Base-by-base conservation (phyloP, 345 rosid species). In the Pistacia integerrima region DNA sequence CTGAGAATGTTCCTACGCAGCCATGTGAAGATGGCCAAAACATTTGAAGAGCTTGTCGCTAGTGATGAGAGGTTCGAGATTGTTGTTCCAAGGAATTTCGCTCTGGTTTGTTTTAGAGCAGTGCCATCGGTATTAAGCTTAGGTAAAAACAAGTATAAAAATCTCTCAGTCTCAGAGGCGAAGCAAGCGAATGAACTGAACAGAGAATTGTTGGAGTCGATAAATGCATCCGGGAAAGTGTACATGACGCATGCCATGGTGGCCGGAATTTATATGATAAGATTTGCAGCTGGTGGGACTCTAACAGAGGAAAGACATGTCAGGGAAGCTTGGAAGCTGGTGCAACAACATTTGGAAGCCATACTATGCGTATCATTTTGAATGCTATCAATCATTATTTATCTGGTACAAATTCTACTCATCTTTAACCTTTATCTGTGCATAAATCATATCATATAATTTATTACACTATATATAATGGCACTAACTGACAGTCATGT, bases 61-160 rank as follows among this genome's bases (percentile, higher is more conserved):
- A 18, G 48, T 28, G 88, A 88, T 72, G 28, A 76, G 18, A 78
- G 84, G 72, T 78, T 84, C 22, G 79, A 90, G 73, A 48, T 84
- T 20, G 84, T 80, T 10, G 82, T 77, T 41, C 82, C 82, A 1
- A 79, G 78, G 44, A 76, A 72, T 17, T 90, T 90, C 57, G 80
- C 88, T 0, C 12, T 81, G 71, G 91, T 90, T 11, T 90, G 93
- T 68, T 90, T 90, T 59, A 36, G 41, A 36, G 41, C 41, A 36
- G 41, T 36, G 41, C 41, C 41, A 36, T 36, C 4, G 41, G 41
- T 36, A 76, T 84, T 30, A 77, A 90, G 74, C 22, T 28, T 20
- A 41, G 3, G 48, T 11, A 57, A 57, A 17, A 44, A 4, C 14
- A 8, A 67, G 16, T 8, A 36, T 36, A 36, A 5, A 36, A 36